phyloP scores from a whole-genome alignment of 208 protist genomes.

The Pavlovales sp. region DNA sequence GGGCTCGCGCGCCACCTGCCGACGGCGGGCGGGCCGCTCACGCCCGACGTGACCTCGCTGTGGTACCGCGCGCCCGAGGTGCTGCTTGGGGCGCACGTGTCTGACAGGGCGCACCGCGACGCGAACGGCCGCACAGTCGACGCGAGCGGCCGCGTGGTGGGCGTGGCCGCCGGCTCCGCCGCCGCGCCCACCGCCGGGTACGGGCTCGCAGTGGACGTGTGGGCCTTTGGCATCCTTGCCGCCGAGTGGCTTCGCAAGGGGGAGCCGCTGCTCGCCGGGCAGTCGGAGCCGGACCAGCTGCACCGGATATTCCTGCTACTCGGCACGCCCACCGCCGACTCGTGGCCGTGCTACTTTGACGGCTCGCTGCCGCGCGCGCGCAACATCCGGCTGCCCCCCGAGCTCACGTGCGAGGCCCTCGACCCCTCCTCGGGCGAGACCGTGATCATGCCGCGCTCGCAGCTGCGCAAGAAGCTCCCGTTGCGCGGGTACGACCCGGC shows the following conservation, averaged over 20 bases:
- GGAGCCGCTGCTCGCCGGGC: constrained; percentile 26
- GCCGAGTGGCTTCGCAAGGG: constrained; percentile 36
- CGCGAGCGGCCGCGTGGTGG: not conserved
- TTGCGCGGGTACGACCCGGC: not conserved
- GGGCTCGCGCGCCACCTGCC: constrained; percentile 59
- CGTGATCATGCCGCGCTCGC: not conserved
- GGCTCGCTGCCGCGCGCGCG: not conserved
- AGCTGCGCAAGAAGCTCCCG: constrained; percentile 7
- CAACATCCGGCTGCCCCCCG: not conserved
- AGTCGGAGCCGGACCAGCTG: constrained; percentile 39
- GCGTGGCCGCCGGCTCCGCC: not conserved
- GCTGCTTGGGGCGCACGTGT: not conserved
- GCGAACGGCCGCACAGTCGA: not conserved
- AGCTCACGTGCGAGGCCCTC: not conserved
- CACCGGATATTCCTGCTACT: not conserved
- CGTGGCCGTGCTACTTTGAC: constrained; percentile 28
- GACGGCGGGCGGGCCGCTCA: constrained; percentile 32
- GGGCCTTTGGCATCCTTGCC: constrained; percentile 32
- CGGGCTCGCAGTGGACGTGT: constrained; percentile 43
- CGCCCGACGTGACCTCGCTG: constrained; percentile 48
- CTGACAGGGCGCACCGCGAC: not conserved
- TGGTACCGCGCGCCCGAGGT: constrained; percentile 52
- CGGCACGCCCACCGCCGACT: constrained; percentile 8
- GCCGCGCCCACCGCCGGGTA: constrained; percentile 1
- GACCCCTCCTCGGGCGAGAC: not conserved